Evolutionary conservation across 2,329 filamentous ascomycete species (phyloP).

Genomic region (Didymella glomerata): DNA sequence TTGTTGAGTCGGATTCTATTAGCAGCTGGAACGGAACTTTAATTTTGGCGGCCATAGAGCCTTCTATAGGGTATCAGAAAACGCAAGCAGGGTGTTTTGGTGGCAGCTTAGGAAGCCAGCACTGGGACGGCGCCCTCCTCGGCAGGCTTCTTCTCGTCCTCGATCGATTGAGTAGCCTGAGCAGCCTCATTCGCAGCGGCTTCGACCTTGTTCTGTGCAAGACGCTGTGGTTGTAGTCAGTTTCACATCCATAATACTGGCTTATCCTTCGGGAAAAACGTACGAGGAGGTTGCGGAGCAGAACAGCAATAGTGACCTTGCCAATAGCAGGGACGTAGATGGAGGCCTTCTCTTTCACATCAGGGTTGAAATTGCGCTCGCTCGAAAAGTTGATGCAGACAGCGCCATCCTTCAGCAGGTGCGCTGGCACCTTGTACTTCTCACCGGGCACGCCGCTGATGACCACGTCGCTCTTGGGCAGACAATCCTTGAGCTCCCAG

Average conservation of each 20-base stretch:
- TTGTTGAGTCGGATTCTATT: background rate
- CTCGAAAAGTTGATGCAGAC: conserved; percentile 99
- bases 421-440: conserved; percentile 86
- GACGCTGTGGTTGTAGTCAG: conserved; percentile 40
- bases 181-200: conserved; percentile 26
- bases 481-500: conserved; percentile 80
- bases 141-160: conserved; percentile 27
- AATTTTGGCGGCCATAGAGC: conserved; percentile 26
- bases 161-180: conserved; percentile 10
- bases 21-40: background rate
- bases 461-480: conserved; percentile 90
- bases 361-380: conserved; percentile 89
- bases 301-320: conserved; percentile 94
- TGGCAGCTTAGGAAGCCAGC: conserved; percentile 3
- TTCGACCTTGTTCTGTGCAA: conserved; percentile 55
- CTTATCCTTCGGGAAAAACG: conserved; percentile 48
- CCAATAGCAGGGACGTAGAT: conserved; percentile 98
- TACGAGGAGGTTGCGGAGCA: conserved; percentile 88
- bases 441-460: conserved; percentile 92
- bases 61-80: conserved; percentile 44
- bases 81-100: background rate
- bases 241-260: background rate
- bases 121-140: conserved; percentile 28
- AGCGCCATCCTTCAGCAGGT: conserved; percentile 84
- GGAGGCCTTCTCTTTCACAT: conserved; percentile 92